Base-by-base conservation (phyloP, 2,329 filamentous ascomycete genomes). In the Fusarium mexicanum region DNA sequence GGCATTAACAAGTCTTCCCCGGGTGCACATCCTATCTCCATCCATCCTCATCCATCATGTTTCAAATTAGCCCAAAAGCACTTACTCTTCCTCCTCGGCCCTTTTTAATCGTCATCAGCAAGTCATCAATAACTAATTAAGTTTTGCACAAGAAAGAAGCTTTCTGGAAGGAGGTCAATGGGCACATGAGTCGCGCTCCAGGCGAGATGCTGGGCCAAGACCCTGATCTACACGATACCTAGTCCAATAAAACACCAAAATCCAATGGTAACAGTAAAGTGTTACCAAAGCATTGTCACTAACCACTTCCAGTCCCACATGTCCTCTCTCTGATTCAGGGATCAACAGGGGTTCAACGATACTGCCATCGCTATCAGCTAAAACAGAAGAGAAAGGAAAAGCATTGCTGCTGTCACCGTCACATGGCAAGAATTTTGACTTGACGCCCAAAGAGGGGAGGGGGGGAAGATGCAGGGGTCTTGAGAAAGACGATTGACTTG, bases 41-140 rank as follows among this genome's bases (percentile, higher is more conserved):
- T 57, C 24, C 38, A 29, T 38, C 44, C 33, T 60, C n/a, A 40
- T 67, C 41, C 55, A 59, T 38, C 67, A 60, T 77, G 79, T 80
- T 80, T 80, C 79, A 77, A 75, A 76, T 76, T 77, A 76, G 74
- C 66, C 64, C 72, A 64, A 69, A 64, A 54, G 59, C 60, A 40
- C 61, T 48, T 67, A 55, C 11, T 48, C 31, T 35, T 54, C 38
- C 44, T 69, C 38, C 53, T 46, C 50, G 58, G 58, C 8, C 35
- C 67, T 43, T 58, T 58, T 61, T n/a, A 8, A 40, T 50, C 47
- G 35, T 50, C 29, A 60, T 61, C 14, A 40, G 20, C 35, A 51
- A 46, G 37, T 57, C 57, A 31, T 17, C 46, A 40, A 60, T 53
- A 22, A 33, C 12, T 37, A 55, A 24, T 37, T 54, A n/a, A 24